Base-by-base conservation (phyloP, 75 land plant genomes). In the Chamaecyparis obtusa region DNA sequence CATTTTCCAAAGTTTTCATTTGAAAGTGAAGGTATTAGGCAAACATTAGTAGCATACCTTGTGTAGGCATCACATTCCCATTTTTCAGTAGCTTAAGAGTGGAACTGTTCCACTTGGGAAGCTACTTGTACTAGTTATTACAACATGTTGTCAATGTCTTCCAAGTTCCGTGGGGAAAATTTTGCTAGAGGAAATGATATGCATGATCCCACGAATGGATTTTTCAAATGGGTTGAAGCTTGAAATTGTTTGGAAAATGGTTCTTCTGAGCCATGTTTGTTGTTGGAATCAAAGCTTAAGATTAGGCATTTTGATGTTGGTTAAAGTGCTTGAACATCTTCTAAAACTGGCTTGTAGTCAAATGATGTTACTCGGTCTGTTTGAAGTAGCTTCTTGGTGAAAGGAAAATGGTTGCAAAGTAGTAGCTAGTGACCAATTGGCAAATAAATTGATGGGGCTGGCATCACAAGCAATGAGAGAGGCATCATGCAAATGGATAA, bases 251-350 rank as follows among this genome's bases (percentile, higher is more conserved):
- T 90, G 78, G 88, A 86, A 11, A 56, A 86, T 51, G 80, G 83
- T 75, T 83, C 86, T 49, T 92, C 88, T 86, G 93, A 88, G 78
- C 90, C 88, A 43, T 88, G 87, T 60, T 64, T 94, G n/a, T 72
- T 92, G 24, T 71, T 91, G 30, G 91, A 90, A 74, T 92, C 94
- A n/a, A 95, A 96, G 87, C 85, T 92, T 21, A 96, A 93, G 87
- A n/a, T 86, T 96, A 64, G 90, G 89, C 54, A n/a, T n/a, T n/a
- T n/a, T n/a, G n/a, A n/a, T n/a, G n/a, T n/a, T n/a, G n/a, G n/a
- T n/a, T n/a, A n/a, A n/a, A n/a, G n/a, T n/a, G n/a, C n/a, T n/a
- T n/a, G n/a, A n/a, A n/a, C n/a, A n/a, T n/a, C n/a, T n/a, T n/a
- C n/a, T n/a, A n/a, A n/a, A n/a, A n/a, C n/a, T n/a, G n/a, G n/a